These are phyloP conservation scores for Eucalyptus cloeziana DNA, from an alignment of 345 rosid species.

Conservation along the genomic window DNA sequence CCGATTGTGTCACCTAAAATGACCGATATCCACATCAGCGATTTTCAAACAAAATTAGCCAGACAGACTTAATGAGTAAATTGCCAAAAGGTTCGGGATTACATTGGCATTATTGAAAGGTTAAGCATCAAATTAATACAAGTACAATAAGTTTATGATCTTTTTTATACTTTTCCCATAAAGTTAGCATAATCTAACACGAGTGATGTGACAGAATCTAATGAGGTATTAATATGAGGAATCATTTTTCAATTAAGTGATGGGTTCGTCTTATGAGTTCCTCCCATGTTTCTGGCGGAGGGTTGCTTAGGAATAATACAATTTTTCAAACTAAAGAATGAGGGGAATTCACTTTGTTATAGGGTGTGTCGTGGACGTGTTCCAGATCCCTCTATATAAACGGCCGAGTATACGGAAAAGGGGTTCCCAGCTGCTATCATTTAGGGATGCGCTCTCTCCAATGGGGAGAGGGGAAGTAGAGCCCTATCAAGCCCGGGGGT, in stretches of 20 bases:
- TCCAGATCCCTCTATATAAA: not conserved
- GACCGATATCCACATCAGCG: fast-evolving
- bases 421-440: no score
- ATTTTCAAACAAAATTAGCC: no score
- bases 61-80: no score
- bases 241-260: not conserved
- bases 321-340: not conserved
- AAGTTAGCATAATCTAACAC: not conserved
- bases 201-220: not conserved
- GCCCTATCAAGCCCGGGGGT: no score
- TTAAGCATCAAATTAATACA: no score
- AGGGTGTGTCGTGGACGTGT: not conserved
- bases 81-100: no score
- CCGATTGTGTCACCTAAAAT: no score
- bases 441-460: no score
- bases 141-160: no score
- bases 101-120: no score
- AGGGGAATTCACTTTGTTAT: not conserved
- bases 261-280: not conserved
- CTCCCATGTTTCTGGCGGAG: not conserved
- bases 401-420: not conserved
- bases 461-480: no score
- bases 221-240: not conserved
- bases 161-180: no score
- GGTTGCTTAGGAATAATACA: not conserved